Evolutionary conservation across 2,329 filamentous ascomycete species (phyloP).

Genomic region (Nothopassalora personata): DNA sequence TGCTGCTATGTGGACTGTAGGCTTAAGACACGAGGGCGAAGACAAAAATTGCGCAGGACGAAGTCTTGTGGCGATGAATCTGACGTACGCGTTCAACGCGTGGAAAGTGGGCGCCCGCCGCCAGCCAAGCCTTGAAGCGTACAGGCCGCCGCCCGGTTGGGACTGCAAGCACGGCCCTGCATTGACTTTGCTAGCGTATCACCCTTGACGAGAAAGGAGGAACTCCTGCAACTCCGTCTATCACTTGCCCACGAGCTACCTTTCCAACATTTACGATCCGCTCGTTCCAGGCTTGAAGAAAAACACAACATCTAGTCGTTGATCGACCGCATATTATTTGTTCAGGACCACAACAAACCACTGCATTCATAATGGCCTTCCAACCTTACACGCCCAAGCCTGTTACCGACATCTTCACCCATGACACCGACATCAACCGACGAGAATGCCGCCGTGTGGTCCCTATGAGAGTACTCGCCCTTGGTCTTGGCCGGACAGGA

Average conservation of each 20-base stretch:
- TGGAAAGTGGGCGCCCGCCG: background rate
- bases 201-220: background rate
- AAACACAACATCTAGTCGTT: background rate
- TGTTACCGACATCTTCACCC: constrained; percentile 56
- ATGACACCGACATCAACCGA: constrained; percentile 63
- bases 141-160: background rate
- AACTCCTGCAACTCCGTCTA: background rate
- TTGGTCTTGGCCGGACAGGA: constrained; percentile 65
- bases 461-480: constrained; percentile 66
- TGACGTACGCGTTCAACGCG: background rate
- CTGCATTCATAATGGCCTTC: constrained; percentile 32
- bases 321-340: constrained; percentile 1
- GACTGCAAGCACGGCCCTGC: background rate
- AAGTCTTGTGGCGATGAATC: background rate
- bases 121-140: no score
- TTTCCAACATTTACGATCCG: background rate
- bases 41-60: background rate
- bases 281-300: background rate
- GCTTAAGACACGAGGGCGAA: background rate
- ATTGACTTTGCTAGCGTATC: background rate
- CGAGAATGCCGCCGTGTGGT: constrained; percentile 60
- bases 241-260: background rate
- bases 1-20: background rate
- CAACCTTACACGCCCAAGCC: constrained; percentile 45
- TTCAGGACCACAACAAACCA: background rate